phyloP scores from a whole-genome alignment of 129 eudicot species.

The Solidago caesia region DNA sequence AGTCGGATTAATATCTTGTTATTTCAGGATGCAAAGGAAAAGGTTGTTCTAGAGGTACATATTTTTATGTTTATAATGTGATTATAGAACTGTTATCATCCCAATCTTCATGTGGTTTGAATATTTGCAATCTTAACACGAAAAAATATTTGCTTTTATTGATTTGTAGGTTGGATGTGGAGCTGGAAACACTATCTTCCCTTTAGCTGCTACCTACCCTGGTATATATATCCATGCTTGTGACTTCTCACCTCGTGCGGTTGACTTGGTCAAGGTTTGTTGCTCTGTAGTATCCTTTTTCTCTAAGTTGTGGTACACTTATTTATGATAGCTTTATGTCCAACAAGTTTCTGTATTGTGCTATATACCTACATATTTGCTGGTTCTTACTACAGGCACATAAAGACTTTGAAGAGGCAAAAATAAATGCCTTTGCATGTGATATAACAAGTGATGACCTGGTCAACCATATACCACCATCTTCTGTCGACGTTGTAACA shows the following conservation, averaged over 20 bases:
- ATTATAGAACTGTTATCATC: background rate
- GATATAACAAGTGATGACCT: conserved; percentile 81
- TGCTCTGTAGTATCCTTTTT: conserved; percentile 4
- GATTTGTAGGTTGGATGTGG: conserved; percentile 87
- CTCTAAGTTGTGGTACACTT: background rate
- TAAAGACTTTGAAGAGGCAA: conserved; percentile 59
- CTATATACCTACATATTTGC: background rate
- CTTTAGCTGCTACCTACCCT: conserved; percentile 71
- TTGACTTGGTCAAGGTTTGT: conserved; percentile 81
- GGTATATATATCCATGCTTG: conserved; percentile 80
- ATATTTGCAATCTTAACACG: background rate
- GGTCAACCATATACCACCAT: conserved; percentile 55
- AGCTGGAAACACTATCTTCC: conserved; percentile 91
- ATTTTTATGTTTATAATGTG: background rate
- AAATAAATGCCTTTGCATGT: conserved; percentile 85
- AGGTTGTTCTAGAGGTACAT: conserved; percentile 73
- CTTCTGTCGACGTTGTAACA: conserved; percentile 93
- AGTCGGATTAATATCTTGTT: conserved; percentile 19
- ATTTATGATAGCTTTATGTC: background rate
- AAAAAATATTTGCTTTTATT: conserved; percentile 10
- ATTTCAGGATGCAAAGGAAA: conserved; percentile 62
- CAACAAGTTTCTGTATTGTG: background rate
- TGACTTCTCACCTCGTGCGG: conserved; percentile 91
- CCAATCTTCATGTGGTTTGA: background rate
- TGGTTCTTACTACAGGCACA: conserved; percentile 53